A percentile compares a stretch with the other conserved stretches of the same genome.
Conservation (phyloP, 306 rosid species). For the Quercus aquifolioides region DNA sequence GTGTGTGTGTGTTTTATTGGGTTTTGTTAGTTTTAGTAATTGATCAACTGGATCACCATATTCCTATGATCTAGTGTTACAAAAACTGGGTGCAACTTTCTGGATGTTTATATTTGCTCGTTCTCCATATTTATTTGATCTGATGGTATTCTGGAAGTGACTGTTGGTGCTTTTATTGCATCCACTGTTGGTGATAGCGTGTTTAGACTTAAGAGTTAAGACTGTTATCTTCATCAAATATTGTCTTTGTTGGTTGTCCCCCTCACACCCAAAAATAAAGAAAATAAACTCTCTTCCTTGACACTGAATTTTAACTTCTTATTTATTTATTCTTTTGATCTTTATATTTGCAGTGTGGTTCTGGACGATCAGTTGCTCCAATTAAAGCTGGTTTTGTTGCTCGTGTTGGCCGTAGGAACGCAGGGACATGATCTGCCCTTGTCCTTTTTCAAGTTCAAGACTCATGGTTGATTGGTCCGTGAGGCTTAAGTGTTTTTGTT, state of each 20-base stretch:
- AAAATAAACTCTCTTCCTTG: no score
- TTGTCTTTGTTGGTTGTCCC: no score
- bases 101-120: background rate
- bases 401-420: slow-evolving; percentile 87
- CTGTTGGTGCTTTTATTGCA: background rate
- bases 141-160: background rate
- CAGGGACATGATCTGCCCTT: slow-evolving; percentile 51
- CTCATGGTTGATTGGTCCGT: background rate
- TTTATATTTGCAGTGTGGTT: slow-evolving; percentile 70
- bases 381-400: slow-evolving; percentile 97
- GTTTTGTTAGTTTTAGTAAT: background rate
- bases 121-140: background rate
- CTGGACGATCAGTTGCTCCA: slow-evolving; percentile 91
- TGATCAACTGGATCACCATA: background rate
- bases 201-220: background rate
- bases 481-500: background rate
- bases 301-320: no score
- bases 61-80: background rate
- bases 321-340: background rate
- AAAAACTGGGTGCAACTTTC: background rate
- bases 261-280: no score
- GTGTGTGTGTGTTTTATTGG: background rate
- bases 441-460: background rate
- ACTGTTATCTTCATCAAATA: no score
- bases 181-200: background rate